Conservation (phyloP, 2,329 filamentous ascomycete species). For the Phialophora macrospora region DNA sequence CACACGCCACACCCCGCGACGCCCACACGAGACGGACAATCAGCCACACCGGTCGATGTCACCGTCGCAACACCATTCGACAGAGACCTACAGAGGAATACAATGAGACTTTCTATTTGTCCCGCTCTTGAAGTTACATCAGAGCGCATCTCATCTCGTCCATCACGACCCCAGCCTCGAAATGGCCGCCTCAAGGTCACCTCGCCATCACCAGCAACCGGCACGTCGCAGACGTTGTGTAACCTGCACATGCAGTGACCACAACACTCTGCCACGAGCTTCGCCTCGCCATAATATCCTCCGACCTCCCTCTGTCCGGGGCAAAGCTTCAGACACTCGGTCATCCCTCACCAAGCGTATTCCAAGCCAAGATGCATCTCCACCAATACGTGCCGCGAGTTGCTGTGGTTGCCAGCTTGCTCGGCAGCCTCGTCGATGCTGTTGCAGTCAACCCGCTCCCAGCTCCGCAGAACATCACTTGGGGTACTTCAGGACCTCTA, state of each 20-base stretch:
- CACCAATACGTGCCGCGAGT: background rate
- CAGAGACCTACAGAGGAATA: background rate
- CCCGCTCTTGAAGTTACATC: slow-evolving; percentile 13
- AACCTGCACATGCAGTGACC: slow-evolving; percentile 16
- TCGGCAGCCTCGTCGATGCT: slow-evolving; percentile 41
- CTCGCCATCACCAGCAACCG: slow-evolving; percentile 11
- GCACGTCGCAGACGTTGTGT: slow-evolving; percentile 17
- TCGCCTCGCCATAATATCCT: slow-evolving; percentile 12
- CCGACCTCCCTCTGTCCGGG: background rate
- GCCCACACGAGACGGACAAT: background rate
- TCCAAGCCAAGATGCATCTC: slow-evolving; percentile 16
- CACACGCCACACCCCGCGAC: background rate
- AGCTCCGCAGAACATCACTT: slow-evolving; percentile 58
- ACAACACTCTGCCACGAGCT: slow-evolving; percentile 5
- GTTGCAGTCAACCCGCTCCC: slow-evolving; percentile 61
- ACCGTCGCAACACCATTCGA: slow-evolving; percentile 17
- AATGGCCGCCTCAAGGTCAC: slow-evolving; percentile 1
- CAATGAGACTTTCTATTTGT: background rate
- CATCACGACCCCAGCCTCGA: background rate
- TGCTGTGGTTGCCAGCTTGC: slow-evolving; percentile 8
- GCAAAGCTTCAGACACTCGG: background rate
- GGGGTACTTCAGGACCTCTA: slow-evolving; percentile 58
- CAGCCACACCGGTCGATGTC: slow-evolving; percentile 13
- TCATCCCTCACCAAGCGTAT: background rate
- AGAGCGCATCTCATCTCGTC: slow-evolving; percentile 4